Evolutionary conservation across 805 yeast species (phyloP).

Genomic region (Myxozyma mucilagina): DNA sequence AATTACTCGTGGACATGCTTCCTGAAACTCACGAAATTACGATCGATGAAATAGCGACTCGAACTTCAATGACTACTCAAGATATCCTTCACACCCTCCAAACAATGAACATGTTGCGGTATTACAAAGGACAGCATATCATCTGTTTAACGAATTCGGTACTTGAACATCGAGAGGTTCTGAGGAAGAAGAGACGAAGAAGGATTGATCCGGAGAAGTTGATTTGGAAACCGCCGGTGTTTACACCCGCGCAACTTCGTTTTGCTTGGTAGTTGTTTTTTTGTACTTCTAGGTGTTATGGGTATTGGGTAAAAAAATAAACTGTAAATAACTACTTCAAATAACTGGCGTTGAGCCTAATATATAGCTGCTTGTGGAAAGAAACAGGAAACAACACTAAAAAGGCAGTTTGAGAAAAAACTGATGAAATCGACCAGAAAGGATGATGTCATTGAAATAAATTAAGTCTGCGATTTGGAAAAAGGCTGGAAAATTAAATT

Average conservation of each 20-base stretch:
- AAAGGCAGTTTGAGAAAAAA: too few relatives aligned
- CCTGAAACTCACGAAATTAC: slow-evolving; percentile 47
- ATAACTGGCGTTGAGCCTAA: too few relatives aligned
- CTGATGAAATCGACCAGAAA: too few relatives aligned
- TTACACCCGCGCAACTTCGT: slow-evolving; percentile 91
- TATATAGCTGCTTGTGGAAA: too few relatives aligned
- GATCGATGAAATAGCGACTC: slow-evolving; percentile 83
- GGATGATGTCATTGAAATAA: too few relatives aligned
- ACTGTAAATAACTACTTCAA: too few relatives aligned
- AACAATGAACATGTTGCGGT: slow-evolving; percentile 82
- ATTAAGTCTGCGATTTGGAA: too few relatives aligned
- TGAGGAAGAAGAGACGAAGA: slow-evolving; percentile 70
- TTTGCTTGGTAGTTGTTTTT: slow-evolving; percentile 97
- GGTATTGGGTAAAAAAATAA: too few relatives aligned
- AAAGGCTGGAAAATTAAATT: too few relatives aligned
- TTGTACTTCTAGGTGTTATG: too few relatives aligned
- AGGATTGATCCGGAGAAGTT: slow-evolving; percentile 64
- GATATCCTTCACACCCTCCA: slow-evolving; percentile 93
- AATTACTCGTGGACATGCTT: slow-evolving; percentile 51
- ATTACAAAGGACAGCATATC: slow-evolving; percentile 93
- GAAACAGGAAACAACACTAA: too few relatives aligned
- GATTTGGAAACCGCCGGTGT: slow-evolving; percentile 90
- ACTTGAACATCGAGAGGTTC: slow-evolving; percentile 69
- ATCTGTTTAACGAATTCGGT: slow-evolving; percentile 84
- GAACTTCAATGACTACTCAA: slow-evolving; percentile 93